Evolutionary conservation across 805 yeast genomes (phyloP).

Genomic region (Cyberlindnera sargentensis): DNA sequence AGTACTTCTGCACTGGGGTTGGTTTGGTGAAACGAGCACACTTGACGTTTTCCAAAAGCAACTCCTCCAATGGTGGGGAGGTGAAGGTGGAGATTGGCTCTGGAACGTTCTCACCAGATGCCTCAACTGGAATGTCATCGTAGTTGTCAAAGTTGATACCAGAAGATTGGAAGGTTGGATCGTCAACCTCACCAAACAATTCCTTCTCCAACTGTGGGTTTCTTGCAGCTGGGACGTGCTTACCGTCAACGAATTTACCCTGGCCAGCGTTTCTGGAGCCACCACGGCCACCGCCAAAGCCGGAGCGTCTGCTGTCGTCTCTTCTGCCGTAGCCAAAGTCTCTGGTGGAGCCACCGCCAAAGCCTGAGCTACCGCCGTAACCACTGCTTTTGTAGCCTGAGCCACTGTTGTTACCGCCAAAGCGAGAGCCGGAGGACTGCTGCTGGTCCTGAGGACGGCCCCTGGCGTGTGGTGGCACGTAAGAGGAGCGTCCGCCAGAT

Average conservation of each 20-base stretch:
- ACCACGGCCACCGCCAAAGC: conserved; percentile 24
- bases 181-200: conserved; percentile 72
- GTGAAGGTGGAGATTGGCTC: conserved; percentile 87
- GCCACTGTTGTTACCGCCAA: conserved; percentile 4
- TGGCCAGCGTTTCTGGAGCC: conserved; percentile 39
- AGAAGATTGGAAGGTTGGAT: conserved; percentile 71
- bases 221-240: conserved; percentile 73
- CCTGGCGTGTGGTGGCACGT: conserved; percentile 53
- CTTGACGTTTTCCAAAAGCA: conserved; percentile 79
- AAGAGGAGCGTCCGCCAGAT: conserved; percentile 27
- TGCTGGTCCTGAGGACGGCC: conserved; percentile 23
- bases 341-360: conserved; percentile 14
- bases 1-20: conserved; percentile 94
- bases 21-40: conserved; percentile 91
- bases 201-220: conserved; percentile 69
- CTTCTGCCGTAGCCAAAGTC: conserved; percentile 12
- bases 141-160: conserved; percentile 99
- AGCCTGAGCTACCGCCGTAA: conserved; percentile 12
- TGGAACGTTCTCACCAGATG: conserved; percentile 90
- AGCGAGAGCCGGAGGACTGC: conserved; percentile 2
- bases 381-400: conserved; percentile 12
- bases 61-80: conserved; percentile 82
- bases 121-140: conserved; percentile 98
- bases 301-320: conserved; percentile 14
- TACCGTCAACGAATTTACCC: conserved; percentile 84